A percentile compares a stretch with the other conserved stretches of the same genome.
Conservation (phyloP, 306 rosid species). For the Vicia villosa region DNA sequence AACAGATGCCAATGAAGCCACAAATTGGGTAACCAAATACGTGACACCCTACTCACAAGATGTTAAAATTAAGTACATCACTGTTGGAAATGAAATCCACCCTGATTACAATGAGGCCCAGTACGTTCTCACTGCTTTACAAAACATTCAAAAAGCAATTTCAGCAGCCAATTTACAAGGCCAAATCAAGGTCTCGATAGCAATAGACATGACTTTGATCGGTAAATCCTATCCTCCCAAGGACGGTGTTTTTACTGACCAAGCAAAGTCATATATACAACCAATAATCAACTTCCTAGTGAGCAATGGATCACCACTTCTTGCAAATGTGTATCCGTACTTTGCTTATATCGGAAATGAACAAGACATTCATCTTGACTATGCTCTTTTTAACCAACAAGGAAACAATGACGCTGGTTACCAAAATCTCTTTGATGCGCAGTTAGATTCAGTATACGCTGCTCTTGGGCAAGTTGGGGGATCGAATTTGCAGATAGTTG, state of each 20-base stretch:
- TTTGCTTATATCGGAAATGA: conserved; percentile 12
- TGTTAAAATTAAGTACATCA: conserved; percentile 49
- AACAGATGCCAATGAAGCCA: too few relatives aligned
- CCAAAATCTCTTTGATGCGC: conserved; percentile 50
- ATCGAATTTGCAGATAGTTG: conserved; percentile 41
- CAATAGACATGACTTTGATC: conserved; percentile 38
- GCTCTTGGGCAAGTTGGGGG: conserved; percentile 60
- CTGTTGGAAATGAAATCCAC: conserved; percentile 52
- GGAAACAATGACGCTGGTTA: conserved; percentile 42
- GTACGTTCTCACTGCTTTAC: conserved; percentile 40
- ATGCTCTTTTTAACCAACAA: conserved; percentile 52
- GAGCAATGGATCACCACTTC: conserved; percentile 56
- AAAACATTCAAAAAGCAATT: conserved; percentile 44
- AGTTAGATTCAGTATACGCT: conserved; percentile 49
- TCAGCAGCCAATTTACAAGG: conserved; percentile 44
- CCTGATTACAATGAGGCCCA: conserved; percentile 16
- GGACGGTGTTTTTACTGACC: not conserved
- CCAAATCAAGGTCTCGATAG: conserved; percentile 61
- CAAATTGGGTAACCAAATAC: too few relatives aligned
- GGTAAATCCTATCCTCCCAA: conserved; percentile 48
- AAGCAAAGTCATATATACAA: conserved; percentile 26
- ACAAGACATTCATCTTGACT: conserved; percentile 12
- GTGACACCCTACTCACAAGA: conserved; percentile 11
- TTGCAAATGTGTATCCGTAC: conserved; percentile 64
- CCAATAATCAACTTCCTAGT: conserved; percentile 48